A percentile compares a stretch with the other conserved stretches of the same genome.
These are phyloP conservation scores for Diplocarpon rosae DNA, from an alignment of 2,329 filamentous ascomycete species.

Conservation along the genomic window DNA sequence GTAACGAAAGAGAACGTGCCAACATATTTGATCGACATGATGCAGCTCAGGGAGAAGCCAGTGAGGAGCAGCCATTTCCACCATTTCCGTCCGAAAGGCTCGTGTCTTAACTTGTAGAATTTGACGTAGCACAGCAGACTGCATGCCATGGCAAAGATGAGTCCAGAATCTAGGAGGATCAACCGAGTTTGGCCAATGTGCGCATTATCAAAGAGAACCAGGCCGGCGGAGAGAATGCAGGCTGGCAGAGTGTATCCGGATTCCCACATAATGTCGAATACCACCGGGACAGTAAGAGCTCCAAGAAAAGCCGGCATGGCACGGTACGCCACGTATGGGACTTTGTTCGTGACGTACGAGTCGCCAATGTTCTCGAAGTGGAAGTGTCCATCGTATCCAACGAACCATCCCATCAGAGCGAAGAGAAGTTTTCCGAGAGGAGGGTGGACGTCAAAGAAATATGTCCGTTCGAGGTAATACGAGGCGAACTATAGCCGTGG, in stretches of 20 bases:
- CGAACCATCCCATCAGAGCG: conserved; percentile 91
- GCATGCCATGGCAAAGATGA: conserved; percentile 93
- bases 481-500: conserved; percentile 49
- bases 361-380: conserved; percentile 99
- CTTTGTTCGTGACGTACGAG: conserved; percentile 93
- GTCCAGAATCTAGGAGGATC: conserved; percentile 86
- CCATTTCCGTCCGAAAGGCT: conserved; percentile 89
- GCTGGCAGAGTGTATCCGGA: conserved; percentile 94
- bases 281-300: conserved; percentile 83
- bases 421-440: conserved; percentile 97
- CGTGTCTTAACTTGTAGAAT: conserved; percentile 92
- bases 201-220: conserved; percentile 93
- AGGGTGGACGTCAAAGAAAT: conserved; percentile 99
- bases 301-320: conserved; percentile 87
- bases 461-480: conserved; percentile 87
- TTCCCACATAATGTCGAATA: conserved; percentile 99
- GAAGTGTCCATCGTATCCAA: conserved; percentile 94
- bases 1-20: conserved; percentile 95
- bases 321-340: conserved; percentile 93
- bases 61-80: conserved; percentile 99
- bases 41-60: conserved; percentile 87
- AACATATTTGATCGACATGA: conserved; percentile 98
- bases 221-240: conserved; percentile 71
- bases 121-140: conserved; percentile 90
- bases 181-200: conserved; percentile 93